Percentiles rank a stretch among this genome's conserved stretches.
These are phyloP conservation scores for Hypholoma sublateritium DNA, from an alignment of 768 basidiomycete species.

Conservation along the genomic window DNA sequence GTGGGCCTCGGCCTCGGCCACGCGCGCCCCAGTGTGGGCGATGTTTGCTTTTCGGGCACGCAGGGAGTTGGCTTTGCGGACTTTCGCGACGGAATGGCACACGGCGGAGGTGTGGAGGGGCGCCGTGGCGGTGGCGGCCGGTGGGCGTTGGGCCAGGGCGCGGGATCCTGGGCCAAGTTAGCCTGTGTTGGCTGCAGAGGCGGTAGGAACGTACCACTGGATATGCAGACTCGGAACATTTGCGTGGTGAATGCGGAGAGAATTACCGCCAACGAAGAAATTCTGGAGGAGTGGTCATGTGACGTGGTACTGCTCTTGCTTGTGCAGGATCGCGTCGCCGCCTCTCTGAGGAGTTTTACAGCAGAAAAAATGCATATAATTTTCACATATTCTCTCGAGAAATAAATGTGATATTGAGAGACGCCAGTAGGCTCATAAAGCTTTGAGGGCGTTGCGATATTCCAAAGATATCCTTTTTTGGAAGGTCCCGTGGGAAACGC, in stretches of 20 bases:
- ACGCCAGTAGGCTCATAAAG: background rate
- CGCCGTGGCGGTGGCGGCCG: conserved; percentile 11
- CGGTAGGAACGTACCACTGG: conserved; percentile 11
- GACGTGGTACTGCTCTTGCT: background rate
- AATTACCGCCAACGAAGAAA: background rate
- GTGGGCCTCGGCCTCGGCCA: conserved; percentile 33
- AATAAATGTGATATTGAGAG: background rate
- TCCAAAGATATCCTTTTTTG: background rate
- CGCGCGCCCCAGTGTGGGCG: conserved; percentile 43
- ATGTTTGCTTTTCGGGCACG: conserved; percentile 31
- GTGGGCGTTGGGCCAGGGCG: conserved; percentile 9
- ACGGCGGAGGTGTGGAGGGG: conserved; percentile 25
- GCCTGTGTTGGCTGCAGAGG: background rate
- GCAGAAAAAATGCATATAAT: background rate
- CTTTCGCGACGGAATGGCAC: conserved; percentile 5
- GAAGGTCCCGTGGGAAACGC: conserved; percentile 30
- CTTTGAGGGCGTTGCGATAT: too few relatives aligned
- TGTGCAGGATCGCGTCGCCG: background rate
- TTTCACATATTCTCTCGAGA: background rate
- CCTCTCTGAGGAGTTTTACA: too few relatives aligned
- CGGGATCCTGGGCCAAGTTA: conserved; percentile 17
- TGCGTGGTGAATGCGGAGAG: background rate
- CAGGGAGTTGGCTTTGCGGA: conserved; percentile 10
- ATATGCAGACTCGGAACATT: conserved; percentile 19
- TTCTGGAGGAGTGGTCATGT: conserved; percentile 2